phyloP scores from a whole-genome alignment of 169 alveolate genomes.

The Sarcocystis neurona region DNA sequence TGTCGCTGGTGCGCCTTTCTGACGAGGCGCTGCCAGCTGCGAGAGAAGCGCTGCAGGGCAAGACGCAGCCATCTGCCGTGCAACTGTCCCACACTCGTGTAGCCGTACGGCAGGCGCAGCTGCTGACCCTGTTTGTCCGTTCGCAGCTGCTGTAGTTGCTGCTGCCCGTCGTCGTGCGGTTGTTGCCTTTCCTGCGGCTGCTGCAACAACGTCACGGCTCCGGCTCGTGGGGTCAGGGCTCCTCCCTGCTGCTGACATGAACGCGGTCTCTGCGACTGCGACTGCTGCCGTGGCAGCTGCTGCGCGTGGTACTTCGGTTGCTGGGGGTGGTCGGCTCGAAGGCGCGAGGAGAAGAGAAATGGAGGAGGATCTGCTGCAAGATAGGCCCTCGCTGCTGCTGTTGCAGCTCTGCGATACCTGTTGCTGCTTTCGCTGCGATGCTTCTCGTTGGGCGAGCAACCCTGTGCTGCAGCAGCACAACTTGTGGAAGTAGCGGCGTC shows the following conservation, averaged over 20 bases:
- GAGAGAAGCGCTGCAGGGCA: background rate
- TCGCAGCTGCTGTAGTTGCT: background rate
- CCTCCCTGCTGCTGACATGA: background rate
- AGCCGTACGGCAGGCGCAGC: constrained; percentile 1
- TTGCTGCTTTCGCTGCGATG: no score
- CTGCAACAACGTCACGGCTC: background rate
- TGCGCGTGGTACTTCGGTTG: no score
- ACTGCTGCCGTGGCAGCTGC: no score
- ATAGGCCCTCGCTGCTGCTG: no score
- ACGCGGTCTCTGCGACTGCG: no score
- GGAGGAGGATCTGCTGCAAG: no score
- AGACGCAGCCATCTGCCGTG: constrained; percentile 3
- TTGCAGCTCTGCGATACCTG: no score
- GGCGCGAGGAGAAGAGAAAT: no score
- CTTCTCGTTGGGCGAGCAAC: no score
- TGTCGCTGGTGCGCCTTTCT: background rate
- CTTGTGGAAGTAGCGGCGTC: no score
- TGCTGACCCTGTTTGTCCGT: background rate
- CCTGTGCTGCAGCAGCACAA: no score
- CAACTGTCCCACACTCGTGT: background rate
- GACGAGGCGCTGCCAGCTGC: background rate
- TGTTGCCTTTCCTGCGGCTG: background rate
- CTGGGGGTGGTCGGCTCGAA: no score
- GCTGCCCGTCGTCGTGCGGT: background rate
- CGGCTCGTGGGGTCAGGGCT: background rate